Evolutionary conservation across 805 yeast species (phyloP).

Genomic region (Kregervanrija pseudodelftensis): DNA sequence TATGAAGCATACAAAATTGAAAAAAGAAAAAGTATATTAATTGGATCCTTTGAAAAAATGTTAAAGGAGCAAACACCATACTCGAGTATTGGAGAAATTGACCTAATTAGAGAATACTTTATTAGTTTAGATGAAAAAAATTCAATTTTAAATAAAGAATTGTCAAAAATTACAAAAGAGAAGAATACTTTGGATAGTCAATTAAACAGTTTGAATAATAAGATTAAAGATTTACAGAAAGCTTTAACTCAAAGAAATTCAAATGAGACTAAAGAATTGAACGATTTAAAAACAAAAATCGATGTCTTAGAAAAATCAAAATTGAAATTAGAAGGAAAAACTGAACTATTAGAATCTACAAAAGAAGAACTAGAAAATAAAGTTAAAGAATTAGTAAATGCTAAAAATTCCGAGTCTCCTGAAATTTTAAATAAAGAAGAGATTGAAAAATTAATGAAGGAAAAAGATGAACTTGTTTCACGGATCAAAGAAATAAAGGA

Average conservation of each 20-base stretch:
- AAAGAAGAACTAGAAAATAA: constrained; percentile 9
- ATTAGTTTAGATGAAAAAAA: constrained; percentile 54
- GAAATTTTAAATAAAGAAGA: background rate
- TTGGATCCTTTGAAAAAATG: constrained; percentile 58
- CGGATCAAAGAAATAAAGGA: background rate
- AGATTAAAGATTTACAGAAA: constrained; percentile 10
- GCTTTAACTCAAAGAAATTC: constrained; percentile 27
- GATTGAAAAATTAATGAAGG: background rate
- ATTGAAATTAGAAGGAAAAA: background rate
- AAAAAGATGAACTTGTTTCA: background rate
- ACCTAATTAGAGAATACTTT: constrained; percentile 61
- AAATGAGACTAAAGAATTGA: constrained; percentile 11
- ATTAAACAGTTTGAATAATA: constrained; percentile 4
- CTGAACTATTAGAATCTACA: background rate
- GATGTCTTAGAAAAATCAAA: background rate
- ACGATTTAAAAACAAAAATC: constrained; percentile 2
- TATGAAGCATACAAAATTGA: constrained; percentile 82
- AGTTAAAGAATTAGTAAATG: constrained; percentile 1
- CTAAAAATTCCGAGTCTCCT: background rate
- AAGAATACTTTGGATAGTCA: constrained; percentile 13
- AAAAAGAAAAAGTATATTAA: constrained; percentile 55
- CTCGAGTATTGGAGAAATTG: constrained; percentile 65
- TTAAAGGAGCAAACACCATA: constrained; percentile 78
- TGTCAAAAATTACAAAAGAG: constrained; percentile 38
- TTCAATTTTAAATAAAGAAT: constrained; percentile 55